phyloP scores from a whole-genome alignment of 345 rosid species.

The Linum trigynum region DNA sequence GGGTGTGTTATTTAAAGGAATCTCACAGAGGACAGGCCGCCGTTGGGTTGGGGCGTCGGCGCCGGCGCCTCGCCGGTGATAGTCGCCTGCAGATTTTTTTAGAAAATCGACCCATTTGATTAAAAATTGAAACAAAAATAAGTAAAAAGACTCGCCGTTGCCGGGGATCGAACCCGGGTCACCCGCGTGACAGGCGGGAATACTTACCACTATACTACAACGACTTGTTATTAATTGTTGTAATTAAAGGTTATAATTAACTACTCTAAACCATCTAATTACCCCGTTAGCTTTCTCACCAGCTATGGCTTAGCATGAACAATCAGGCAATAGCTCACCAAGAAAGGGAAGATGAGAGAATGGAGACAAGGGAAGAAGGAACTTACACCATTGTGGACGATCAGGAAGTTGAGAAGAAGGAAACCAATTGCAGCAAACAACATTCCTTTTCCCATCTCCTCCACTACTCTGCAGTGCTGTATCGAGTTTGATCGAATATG shows the following conservation, averaged over 20 bases:
- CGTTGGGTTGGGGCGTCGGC: not conserved
- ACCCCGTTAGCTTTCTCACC: too few species aligned
- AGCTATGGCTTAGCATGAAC: too few species aligned
- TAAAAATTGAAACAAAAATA: too few species aligned
- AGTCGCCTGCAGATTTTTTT: not conserved
- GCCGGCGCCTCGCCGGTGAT: not conserved
- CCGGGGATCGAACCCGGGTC: constrained; percentile 99
- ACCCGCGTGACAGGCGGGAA: constrained; percentile 91
- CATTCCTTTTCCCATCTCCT: too few species aligned
- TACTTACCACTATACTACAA: constrained; percentile 92
- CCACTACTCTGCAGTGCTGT: too few species aligned
- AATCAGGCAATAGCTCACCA: too few species aligned
- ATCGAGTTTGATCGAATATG: too few species aligned
- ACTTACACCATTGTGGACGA: not conserved
- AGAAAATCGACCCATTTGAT: too few species aligned
- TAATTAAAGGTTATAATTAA: too few species aligned
- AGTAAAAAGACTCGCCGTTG: constrained; percentile 39
- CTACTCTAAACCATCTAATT: too few species aligned
- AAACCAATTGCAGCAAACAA: too few species aligned
- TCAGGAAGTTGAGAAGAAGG: not conserved
- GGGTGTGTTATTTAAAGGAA: not conserved
- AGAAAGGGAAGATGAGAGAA: not conserved
- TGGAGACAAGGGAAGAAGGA: not conserved
- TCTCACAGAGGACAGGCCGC: not conserved
- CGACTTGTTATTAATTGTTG: constrained; percentile 20